These are phyloP conservation scores for Symbiodinium pilosum DNA, from an alignment of 73 alveolate species.

Conservation along the genomic window DNA sequence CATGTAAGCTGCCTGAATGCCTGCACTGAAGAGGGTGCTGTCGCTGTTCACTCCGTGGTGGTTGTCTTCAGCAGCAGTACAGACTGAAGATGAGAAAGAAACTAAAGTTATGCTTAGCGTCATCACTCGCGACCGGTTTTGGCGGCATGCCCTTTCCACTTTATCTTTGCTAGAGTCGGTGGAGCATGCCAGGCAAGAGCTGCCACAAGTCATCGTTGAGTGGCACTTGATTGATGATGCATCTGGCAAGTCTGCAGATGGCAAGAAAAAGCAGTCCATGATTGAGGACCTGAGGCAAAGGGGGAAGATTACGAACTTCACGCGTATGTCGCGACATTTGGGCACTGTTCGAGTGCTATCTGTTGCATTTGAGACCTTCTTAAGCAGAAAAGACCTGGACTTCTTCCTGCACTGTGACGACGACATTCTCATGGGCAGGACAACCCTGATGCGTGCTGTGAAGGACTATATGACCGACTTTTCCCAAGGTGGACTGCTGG, in stretches of 20 bases:
- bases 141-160: constrained; percentile 54
- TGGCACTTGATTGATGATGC: constrained; percentile 65
- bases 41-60: too few relatives aligned
- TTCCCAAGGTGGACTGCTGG: constrained; percentile 24
- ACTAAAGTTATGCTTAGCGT: constrained; percentile 40
- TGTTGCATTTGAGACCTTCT: constrained; percentile 24
- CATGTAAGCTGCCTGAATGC: too few relatives aligned
- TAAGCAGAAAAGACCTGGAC: constrained; percentile 6
- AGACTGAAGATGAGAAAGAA: not conserved
- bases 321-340: constrained; percentile 1
- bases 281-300: not conserved
- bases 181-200: constrained; percentile 15
- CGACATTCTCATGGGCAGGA: constrained; percentile 32
- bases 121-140: constrained; percentile 52
- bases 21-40: too few relatives aligned
- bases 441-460: not conserved
- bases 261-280: constrained; percentile 5
- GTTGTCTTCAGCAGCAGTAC: too few relatives aligned
- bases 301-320: constrained; percentile 20
- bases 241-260: not conserved
- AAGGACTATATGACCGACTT: constrained; percentile 21
- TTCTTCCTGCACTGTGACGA: constrained; percentile 49
- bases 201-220: not conserved
- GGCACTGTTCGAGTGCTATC: constrained; percentile 26
- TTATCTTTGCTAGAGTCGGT: constrained; percentile 33